A percentile compares a stretch with the other conserved stretches of the same genome.
Evolutionary conservation across 1,284 basidiomycete species (phyloP).

Genomic region (Irpex sp.): DNA sequence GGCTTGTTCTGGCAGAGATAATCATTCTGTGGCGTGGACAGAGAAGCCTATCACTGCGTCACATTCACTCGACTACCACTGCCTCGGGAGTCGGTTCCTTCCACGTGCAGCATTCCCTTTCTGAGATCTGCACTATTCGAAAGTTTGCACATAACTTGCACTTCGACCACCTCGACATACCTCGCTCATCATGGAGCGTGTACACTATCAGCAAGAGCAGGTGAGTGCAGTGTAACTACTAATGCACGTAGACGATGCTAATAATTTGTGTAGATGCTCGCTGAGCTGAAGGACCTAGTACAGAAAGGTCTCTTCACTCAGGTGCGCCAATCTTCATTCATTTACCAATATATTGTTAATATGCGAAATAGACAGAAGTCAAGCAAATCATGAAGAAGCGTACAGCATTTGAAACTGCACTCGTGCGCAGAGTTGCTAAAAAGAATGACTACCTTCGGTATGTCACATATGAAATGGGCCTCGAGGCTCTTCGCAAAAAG

Average conservation of each 20-base stretch:
- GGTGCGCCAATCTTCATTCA: conserved; percentile 40
- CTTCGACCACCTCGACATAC: not conserved
- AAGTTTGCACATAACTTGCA: conserved; percentile 4
- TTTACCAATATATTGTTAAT: not conserved
- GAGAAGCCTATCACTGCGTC: not conserved
- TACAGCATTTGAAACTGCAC: conserved; percentile 79
- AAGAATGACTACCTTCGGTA: conserved; percentile 92
- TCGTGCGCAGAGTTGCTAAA: conserved; percentile 80
- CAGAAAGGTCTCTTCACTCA: conserved; percentile 85
- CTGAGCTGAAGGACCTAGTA: conserved; percentile 92
- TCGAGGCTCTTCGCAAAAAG: conserved; percentile 79
- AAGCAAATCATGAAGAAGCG: conserved; percentile 85
- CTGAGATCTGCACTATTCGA: not conserved
- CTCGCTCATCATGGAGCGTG: conserved; percentile 74
- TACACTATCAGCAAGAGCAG: conserved; percentile 94
- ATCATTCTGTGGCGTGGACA: not conserved
- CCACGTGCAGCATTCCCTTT: conserved; percentile 6
- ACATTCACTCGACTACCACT: not conserved
- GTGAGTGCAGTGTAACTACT: conserved; percentile 26
- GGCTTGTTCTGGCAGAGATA: not conserved
- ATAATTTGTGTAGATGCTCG: conserved; percentile 68
- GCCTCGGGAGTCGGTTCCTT: not conserved
- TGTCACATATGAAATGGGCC: conserved; percentile 87
- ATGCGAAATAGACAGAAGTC: conserved; percentile 59
- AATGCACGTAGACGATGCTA: not conserved